These are phyloP conservation scores for Pseudogymnoascus sp. DNA, from an alignment of 2,329 filamentous ascomycete species.

Conservation along the genomic window DNA sequence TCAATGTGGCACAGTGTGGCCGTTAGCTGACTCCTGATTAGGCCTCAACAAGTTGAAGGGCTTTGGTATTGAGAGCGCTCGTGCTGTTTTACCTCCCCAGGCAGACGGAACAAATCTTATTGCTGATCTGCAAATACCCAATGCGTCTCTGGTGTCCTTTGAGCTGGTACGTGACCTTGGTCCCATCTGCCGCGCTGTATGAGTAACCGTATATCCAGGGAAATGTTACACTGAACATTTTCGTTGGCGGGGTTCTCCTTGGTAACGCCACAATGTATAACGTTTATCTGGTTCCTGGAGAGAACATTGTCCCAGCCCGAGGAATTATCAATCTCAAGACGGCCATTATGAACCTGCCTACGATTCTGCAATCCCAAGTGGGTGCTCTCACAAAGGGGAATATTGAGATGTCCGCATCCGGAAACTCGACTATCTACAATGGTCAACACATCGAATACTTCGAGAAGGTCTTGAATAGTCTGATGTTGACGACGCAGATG, in stretches of 20 bases:
- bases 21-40: not conserved
- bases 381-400: constrained; percentile 32
- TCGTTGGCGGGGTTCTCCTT: constrained; percentile 33
- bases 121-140: constrained; percentile 3
- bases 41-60: constrained; percentile 19
- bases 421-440: constrained; percentile 35
- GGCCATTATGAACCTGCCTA: constrained; percentile 35
- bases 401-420: constrained; percentile 35
- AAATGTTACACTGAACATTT: constrained; percentile 38
- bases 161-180: not conserved
- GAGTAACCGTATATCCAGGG: constrained; percentile 22
- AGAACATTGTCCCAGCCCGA: constrained; percentile 35
- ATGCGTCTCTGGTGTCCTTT: not conserved
- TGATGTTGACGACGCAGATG: not conserved
- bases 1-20: not conserved
- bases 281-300: constrained; percentile 34
- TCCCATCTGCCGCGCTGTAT: not conserved
- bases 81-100: constrained; percentile 15
- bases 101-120: constrained; percentile 21
- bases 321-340: constrained; percentile 35
- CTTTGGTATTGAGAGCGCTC: constrained; percentile 11
- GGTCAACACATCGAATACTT: constrained; percentile 37
- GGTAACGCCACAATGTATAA: constrained; percentile 34
- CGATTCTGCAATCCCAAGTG: constrained; percentile 33
- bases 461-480: constrained; percentile 32